phyloP scores from a whole-genome alignment of 305 asterid genomes.

The Stenogyne calaminthoides region DNA sequence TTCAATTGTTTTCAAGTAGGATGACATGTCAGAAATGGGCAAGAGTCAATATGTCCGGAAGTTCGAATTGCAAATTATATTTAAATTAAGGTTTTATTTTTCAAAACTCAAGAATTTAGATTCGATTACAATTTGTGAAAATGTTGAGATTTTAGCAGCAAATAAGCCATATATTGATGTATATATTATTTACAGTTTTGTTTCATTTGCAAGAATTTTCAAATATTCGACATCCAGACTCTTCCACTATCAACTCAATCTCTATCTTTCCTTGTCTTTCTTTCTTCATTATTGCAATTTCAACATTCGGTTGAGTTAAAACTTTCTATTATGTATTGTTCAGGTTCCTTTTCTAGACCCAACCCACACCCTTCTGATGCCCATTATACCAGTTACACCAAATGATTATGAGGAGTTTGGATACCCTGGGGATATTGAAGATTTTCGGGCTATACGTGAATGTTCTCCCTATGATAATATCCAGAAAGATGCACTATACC shows the following conservation, averaged over 20 bases:
- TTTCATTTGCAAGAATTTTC: constrained; percentile 3
- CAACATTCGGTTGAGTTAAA: constrained; percentile 15
- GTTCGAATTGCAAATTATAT: no score
- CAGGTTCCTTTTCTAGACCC: constrained; percentile 96
- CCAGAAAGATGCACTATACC: constrained; percentile 55
- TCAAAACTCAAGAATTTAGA: no score
- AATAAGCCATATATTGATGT: no score
- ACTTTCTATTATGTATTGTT: constrained; percentile 20
- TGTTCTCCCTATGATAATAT: constrained; percentile 92
- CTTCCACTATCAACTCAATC: neutral
- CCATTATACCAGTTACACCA: constrained; percentile 74
- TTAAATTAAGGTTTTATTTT: no score
- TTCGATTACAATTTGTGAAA: no score
- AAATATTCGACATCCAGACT: no score
- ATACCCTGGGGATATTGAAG: constrained; percentile 84
- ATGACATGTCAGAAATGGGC: no score
- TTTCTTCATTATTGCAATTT: neutral
- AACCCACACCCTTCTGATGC: constrained; percentile 73
- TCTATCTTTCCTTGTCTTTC: neutral
- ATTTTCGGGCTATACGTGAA: constrained; percentile 80
- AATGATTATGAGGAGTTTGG: constrained; percentile 96
- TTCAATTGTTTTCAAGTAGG: no score
- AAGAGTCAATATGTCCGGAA: no score
- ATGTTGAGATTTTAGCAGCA: no score
- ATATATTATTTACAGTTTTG: neutral